These are phyloP conservation scores for Cryphonectria nitschkei DNA, from an alignment of 2,329 filamentous ascomycete genomes.

Conservation along the genomic window DNA sequence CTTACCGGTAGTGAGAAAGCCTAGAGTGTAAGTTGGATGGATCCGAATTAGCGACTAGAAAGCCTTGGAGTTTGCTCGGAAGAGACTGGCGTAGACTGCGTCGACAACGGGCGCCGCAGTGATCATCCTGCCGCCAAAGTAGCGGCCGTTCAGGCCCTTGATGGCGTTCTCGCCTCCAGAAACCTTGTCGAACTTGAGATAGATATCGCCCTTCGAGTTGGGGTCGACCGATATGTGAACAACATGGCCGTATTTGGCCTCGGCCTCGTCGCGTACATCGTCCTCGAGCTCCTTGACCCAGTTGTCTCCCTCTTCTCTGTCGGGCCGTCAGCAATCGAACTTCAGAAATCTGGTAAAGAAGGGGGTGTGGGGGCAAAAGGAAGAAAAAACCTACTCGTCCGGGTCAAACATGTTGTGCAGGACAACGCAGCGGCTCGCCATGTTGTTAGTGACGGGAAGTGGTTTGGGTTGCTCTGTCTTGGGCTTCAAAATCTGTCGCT, in stretches of 20 bases:
- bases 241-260: slow-evolving; percentile 94
- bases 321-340: slow-evolving; percentile 39
- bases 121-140: slow-evolving; percentile 91
- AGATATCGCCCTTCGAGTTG: slow-evolving; percentile 94
- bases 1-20: slow-evolving; percentile 40
- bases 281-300: slow-evolving; percentile 96
- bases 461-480: slow-evolving; percentile 75
- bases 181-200: slow-evolving; percentile 96
- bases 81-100: slow-evolving; percentile 97
- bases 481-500: slow-evolving; percentile 74
- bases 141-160: slow-evolving; percentile 94
- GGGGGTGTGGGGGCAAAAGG: too few species aligned
- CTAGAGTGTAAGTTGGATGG: slow-evolving; percentile 51
- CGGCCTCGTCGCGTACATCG: slow-evolving; percentile 90
- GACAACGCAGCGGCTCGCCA: slow-evolving; percentile 90
- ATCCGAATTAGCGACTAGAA: slow-evolving; percentile 68
- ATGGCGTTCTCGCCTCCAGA: slow-evolving; percentile 96
- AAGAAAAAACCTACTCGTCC: slow-evolving; percentile 70
- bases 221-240: slow-evolving; percentile 95
- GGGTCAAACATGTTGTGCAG: slow-evolving; percentile 96
- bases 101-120: slow-evolving; percentile 96
- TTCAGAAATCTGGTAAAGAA: not conserved
- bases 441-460: slow-evolving; percentile 83
- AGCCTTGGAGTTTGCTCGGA: slow-evolving; percentile 76
- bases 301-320: slow-evolving; percentile 79